Base-by-base conservation (phyloP, 371 early-diverging fungal genomes). In the Mortierella sp. region DNA sequence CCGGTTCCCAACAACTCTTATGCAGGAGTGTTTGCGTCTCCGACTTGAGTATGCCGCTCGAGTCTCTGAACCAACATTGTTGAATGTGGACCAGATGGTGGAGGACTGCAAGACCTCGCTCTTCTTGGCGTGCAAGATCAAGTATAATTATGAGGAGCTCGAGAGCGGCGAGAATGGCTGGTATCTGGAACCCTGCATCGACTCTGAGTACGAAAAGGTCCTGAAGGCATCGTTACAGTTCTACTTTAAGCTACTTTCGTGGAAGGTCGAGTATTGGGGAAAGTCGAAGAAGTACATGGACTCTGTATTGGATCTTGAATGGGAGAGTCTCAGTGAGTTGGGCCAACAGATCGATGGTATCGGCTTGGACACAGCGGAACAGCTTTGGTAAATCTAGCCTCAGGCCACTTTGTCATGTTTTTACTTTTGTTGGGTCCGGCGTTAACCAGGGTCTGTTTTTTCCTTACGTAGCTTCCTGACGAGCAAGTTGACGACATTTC, bases 241-340 rank as follows among this genome's bases (percentile, higher is more conserved):
- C 54, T 96, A 94, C 60, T 93, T 93, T 62, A 87, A 86, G 50
- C 81, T 95, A 49, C 82, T 95, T 8, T 86, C 85, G 4, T 92
- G 88, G 87, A 92, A 91, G 63, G 78, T 90, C 28, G 87, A 88
- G 51, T 79, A 72, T 31, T 79, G 76, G 55, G 75, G 65, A 23
- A 80, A 81, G 43, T 64, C 73, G 30, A 65, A 73, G 28, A 87
- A 86, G 49, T 79, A 88, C 31, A 86, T 90, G 60, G 92, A 92
- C 68, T 89, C 91, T 24, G 95, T 92, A 5, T 83, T 95, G 70
- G 93, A 94, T 56, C 86, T 82, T 55, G 94, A 95, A 73, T 95
- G 94, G 94, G 84, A 87, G 11, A 91, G 92, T 55, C 56, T 94
- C 48, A 82, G 81, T n/a, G 86, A 84, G 0, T 83, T 94, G 1